Evolutionary conservation across 257 asterid species (phyloP), one percentile per base, ranked within the genome.

Genomic region (Primulina huaijiensis): DNA sequence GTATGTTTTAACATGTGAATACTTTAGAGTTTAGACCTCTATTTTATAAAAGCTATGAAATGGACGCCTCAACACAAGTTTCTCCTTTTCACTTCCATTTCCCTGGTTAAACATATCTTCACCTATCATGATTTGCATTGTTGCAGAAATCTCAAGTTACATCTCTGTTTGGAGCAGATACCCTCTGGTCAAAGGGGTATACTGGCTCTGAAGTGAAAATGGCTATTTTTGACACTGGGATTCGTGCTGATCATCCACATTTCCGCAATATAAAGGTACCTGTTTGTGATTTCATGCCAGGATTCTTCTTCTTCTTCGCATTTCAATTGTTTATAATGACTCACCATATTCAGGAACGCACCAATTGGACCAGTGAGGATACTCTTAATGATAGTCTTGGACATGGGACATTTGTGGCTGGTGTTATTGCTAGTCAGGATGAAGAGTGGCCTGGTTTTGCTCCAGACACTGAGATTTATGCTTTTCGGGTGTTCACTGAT

Each of bases 351-450:
- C 84, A 91, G 97, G 97, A 94, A 81, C 96, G 99, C 69, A 94
- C 99, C 35, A 94, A 93, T 79, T 93, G 99, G 99, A 91, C 99
- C 78, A 87, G 89, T 74, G 99, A 94, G 77, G 89, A 91, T 82
- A 91, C 97, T 27, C 80, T 94, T 65, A 94, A 91, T 72, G 99
- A 94, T 85, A 91, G 89, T 89, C 99, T 93, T 74, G 99, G 99
- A 53, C 99, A 93, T 80, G 99, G 99, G 70, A 93, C 99, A 69
- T 93, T 93, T 82, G 99, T 93, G 72, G 99, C 99, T 71, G 99
- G 99, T 67, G 96, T 93, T 71, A 82, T 93, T 71, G 97, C 99
- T 72, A 94, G 99, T 76, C 92, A 90, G 78, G 96, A 93, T 84
- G 80, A 83, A 73, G 96, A 91, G 60, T 93, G 97, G 77, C 56